Conservation (phyloP, 768 basidiomycete species). For the Suillus tomentosus region DNA sequence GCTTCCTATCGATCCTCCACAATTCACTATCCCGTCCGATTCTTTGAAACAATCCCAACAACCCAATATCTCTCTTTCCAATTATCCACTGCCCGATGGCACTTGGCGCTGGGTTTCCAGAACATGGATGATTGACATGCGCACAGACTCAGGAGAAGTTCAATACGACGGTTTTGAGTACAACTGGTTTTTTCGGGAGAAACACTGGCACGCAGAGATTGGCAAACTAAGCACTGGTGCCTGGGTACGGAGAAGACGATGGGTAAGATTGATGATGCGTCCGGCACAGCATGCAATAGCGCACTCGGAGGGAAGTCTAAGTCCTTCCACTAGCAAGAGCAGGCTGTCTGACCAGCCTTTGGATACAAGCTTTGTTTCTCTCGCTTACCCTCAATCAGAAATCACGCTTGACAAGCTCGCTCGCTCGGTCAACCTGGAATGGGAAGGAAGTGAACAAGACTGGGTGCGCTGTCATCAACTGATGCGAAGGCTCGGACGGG, state of each 20-base stretch:
- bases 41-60: slow-evolving; percentile 45
- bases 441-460: slow-evolving; percentile 58
- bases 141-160: slow-evolving; percentile 68
- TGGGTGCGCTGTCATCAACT: slow-evolving; percentile 60
- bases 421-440: slow-evolving; percentile 42
- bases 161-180: slow-evolving; percentile 88
- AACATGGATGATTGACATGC: slow-evolving; percentile 90
- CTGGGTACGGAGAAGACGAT: slow-evolving; percentile 78
- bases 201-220: slow-evolving; percentile 65
- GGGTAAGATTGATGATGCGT: slow-evolving; percentile 84
- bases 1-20: slow-evolving; percentile 69
- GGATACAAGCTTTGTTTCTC: slow-evolving; percentile 33
- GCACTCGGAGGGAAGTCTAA: slow-evolving; percentile 8
- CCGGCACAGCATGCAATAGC: slow-evolving; percentile 41
- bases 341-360: slow-evolving; percentile 5
- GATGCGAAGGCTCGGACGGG: slow-evolving; percentile 56
- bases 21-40: slow-evolving; percentile 63
- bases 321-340: slow-evolving; percentile 19
- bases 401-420: slow-evolving; percentile 18
- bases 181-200: slow-evolving; percentile 72
- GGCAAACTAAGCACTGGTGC: slow-evolving; percentile 64
- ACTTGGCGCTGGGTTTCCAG: slow-evolving; percentile 82
- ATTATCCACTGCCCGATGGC: slow-evolving; percentile 78
- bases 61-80: slow-evolving; percentile 55
- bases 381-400: slow-evolving; percentile 30